Base-by-base conservation (phyloP, 2,329 filamentous ascomycete genomes). In the Trichoderma atrobrunneum region DNA sequence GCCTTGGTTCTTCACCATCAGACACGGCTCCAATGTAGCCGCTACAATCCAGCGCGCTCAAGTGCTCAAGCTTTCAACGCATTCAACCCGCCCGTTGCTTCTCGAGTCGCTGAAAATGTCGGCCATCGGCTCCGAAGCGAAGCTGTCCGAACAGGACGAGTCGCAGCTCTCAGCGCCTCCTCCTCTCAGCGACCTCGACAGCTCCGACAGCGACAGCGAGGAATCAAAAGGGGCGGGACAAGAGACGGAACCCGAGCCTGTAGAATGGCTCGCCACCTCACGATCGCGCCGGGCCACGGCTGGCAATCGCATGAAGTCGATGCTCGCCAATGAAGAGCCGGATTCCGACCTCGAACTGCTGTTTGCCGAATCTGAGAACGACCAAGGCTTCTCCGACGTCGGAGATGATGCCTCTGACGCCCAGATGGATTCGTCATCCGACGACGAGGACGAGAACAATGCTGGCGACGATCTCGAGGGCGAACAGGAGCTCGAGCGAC, bases 371-470 rank as follows among this genome's bases (percentile, higher is more conserved):
- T 90, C 91, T 73, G 93, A 89, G 71, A 86, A 92, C 72, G 90
- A 92, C 76, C 85, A 85, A 72, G 87, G 92, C 74, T 91, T 95
- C 81, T 90, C 89, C 69, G 92, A 94, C 77, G 89, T 87, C 7
- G 91, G 89, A 60, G 87, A 87, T 12, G 88, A 88, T 69, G 89
- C 84, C 3, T 93, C 92, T 2, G 95, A 98, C 79, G 90, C 93
- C 76, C 91, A 93, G 61, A 91, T 98, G 85, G 94, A 97, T 77
- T 95, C 92, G 16, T 97, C 93, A 0, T 93, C 90, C 0, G 92
- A 93, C 74, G 92, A 94, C 61, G 93, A 96, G 63, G 93, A 97
- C 73, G 75, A 77, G 28, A 86, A 91, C 72, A 81, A 83, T 48
- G 82, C 79, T 32, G 67, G 39, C 28, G 87, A 96, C 75, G 93